Conservation (phyloP, 352 stramenopile species). For the Phytopythium vexans region DNA sequence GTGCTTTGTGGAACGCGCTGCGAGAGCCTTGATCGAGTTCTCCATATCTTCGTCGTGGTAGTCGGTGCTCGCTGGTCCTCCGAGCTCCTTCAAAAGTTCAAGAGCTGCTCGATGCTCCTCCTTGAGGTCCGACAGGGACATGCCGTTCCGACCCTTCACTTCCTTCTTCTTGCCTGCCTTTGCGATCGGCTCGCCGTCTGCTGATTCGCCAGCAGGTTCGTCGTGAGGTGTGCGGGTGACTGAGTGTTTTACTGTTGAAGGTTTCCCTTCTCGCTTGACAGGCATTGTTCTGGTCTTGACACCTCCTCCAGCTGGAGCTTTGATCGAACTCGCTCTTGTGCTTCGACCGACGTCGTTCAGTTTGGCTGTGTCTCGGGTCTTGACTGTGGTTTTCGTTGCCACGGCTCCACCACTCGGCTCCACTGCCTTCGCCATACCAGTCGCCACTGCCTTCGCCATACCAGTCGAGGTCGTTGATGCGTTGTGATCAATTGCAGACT, state of each 20-base stretch:
- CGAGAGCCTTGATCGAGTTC: conserved; percentile 1
- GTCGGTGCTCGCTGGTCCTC: conserved; percentile 47
- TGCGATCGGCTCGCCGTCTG: background rate
- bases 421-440: too few species aligned
- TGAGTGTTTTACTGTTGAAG: background rate
- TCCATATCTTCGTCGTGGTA: conserved; percentile 21
- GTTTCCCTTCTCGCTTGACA: background rate
- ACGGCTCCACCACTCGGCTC: too few species aligned
- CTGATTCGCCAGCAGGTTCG: background rate
- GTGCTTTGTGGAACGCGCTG: background rate
- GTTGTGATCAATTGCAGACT: background rate
- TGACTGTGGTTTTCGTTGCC: too few species aligned
- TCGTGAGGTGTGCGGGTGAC: background rate
- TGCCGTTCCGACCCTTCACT: conserved; percentile 33
- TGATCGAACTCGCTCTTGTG: too few species aligned
- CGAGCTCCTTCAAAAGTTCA: conserved; percentile 69
- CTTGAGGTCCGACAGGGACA: conserved; percentile 72
- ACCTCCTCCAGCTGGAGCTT: too few species aligned
- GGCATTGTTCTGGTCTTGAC: background rate
- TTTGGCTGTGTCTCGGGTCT: too few species aligned
- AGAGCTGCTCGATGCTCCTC: conserved; percentile 72
- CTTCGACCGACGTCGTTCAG: too few species aligned
- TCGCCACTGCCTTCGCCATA: too few species aligned
- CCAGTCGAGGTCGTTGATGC: too few species aligned
- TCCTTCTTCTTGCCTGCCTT: conserved; percentile 21